A percentile compares a stretch with the other conserved stretches of the same genome.
phyloP scores from a whole-genome alignment of 768 basidiomycete species.

The Saitozyma sp. region DNA sequence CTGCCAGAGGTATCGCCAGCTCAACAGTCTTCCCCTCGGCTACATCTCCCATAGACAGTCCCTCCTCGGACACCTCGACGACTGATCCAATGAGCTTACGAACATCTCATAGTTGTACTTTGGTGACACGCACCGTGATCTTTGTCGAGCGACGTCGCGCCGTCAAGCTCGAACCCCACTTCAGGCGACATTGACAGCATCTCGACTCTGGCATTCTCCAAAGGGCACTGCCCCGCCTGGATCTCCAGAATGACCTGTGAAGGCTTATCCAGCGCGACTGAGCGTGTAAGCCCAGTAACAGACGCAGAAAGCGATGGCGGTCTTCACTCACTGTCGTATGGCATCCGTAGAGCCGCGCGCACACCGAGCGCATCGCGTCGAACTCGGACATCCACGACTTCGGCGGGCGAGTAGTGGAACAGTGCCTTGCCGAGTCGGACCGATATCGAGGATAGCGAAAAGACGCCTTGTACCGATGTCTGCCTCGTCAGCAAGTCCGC shows the following conservation, averaged over 20 bases:
- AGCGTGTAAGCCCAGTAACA: background rate
- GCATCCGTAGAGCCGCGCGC: slow-evolving; percentile 60
- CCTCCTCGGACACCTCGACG: too few species aligned
- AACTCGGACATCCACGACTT: background rate
- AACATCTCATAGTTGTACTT: too few species aligned
- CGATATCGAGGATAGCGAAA: background rate
- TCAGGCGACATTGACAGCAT: slow-evolving; percentile 14
- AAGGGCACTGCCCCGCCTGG: slow-evolving; percentile 28
- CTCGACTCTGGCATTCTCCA: slow-evolving; percentile 24
- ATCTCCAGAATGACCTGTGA: slow-evolving; percentile 42
- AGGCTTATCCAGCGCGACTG: slow-evolving; percentile 44
- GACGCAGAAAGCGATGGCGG: background rate
- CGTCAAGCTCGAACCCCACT: slow-evolving; percentile 4
- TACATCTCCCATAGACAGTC: background rate
- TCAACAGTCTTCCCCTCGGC: slow-evolving; percentile 21
- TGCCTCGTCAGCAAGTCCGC: slow-evolving; percentile 1
- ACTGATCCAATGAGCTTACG: too few species aligned
- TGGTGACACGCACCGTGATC: too few species aligned
- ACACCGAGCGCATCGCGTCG: slow-evolving; percentile 56
- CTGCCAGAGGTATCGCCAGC: slow-evolving; percentile 47
- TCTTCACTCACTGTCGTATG: slow-evolving; percentile 40
- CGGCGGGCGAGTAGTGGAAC: slow-evolving; percentile 1
- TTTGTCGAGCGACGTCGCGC: background rate
- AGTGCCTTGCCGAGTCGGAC: slow-evolving; percentile 1
- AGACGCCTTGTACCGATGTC: slow-evolving; percentile 14